Base-by-base conservation (phyloP, 495 filamentous ascomycete genomes). In the Hypoxylon lenormandii region DNA sequence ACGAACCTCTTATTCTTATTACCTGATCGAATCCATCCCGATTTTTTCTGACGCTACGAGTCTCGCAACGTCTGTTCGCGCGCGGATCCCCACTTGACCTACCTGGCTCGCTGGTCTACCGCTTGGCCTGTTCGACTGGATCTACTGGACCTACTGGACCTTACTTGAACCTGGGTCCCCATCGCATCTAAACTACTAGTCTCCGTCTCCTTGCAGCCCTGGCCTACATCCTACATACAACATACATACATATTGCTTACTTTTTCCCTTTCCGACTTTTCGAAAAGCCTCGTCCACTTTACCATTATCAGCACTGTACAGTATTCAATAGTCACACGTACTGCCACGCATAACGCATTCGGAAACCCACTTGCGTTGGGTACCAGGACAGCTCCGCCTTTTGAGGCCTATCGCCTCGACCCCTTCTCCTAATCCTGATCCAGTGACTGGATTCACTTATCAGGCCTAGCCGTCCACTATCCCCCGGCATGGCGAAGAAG, bases 401-500 rank as follows among this genome's bases (percentile, higher is more conserved):
- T 30, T 59, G 55, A 59, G 55, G 55, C 43, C 55, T 59, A 46
- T 59, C 40, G 37, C 43, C 38, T 43, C 36, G 37, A 26, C 26
- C 5, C 13, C 48, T 59, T 16, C 43, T 48, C 38, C 42, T 18
- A 38, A 19, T 48, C 60, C 60, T 70, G 68, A 71, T 71, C 63
- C 47, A 63, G 68, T 71, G 68, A 63, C 68, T 65, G 68, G 68
- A 71, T 66, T 71, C 68, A 71, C 68, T 71, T 71, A 71, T 71
- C 68, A 71, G 68, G 68, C 68, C 52, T 33, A 51, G 38, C 60
- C 48, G 54, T 49, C 68, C 58, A 51, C 57, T 4, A 13, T 16
- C 23, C 16, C 40, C 15, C 55, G 64, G 64, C 64, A 72, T 72
- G 69, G 69, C 63, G 64, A 68, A 60, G 60, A 67, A 54, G 22